Base-by-base conservation (phyloP, 2,329 filamentous ascomycete genomes). In the Nemania abortiva region DNA sequence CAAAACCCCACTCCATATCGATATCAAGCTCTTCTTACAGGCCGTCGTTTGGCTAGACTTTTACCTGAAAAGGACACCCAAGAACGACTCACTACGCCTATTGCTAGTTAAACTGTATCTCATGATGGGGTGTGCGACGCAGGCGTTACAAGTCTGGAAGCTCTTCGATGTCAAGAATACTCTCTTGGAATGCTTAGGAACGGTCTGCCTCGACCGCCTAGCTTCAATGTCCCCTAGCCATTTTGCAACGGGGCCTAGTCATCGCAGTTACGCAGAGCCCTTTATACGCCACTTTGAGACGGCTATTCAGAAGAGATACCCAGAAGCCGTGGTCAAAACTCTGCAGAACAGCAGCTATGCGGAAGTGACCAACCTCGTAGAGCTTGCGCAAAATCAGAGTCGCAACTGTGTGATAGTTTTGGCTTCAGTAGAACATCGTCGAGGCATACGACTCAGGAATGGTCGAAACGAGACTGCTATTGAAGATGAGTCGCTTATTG, bases 131-230 rank as follows among this genome's bases (percentile, higher is more conserved):
- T 86, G 84, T 13, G 82, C 82, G 0, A 80, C 84, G 1, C 81
- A 82, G 20, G 85, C 85, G 0, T 79, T 83, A 27, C 76, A 83
- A 39, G 76, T 87, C 1, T 89, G 87, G 86, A 79, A 81, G 11
- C 81, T 81, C 0, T 80, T 88, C 10, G 85, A 83, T 2, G 83
- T 89, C 1, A 89, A 89, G 77, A 83, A 87, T 24, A 86, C 85
- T 0, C 86, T 88, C 31, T 83, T 87, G n/a, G 87, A 89, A 70
- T 85, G 86, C 0, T 80, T 89, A 0, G 86, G 81, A 2, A 84
- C 86, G 0, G 78, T 88, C 1, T 87, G 87, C 67, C 85, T 86
- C 68, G 88, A 90, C 73, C 83, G 88, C 1, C 77, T 89, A 6
- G 86, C 86, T 1, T 85, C 82, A 0, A 75, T 89, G 1, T 80